Conservation (phyloP, 1,284 basidiomycete species). For the Schizophyllum commune region DNA sequence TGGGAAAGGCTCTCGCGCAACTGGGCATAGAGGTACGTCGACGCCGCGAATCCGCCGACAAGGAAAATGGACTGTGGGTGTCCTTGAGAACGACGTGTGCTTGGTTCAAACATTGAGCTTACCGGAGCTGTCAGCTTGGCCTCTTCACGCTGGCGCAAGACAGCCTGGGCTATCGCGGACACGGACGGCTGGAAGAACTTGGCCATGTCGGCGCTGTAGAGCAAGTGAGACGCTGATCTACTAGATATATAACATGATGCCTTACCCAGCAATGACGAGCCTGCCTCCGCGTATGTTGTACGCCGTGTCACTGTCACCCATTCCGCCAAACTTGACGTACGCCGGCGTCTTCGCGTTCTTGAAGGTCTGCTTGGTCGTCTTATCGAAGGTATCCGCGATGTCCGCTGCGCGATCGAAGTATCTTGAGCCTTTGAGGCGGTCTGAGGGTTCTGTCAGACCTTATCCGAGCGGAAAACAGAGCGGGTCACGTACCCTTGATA, state of each 20-base stretch:
- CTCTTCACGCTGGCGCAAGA: neutral
- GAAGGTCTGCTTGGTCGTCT: neutral
- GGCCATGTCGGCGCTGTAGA: neutral
- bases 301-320: neutral
- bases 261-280: slow-evolving; percentile 7
- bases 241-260: slow-evolving; percentile 23
- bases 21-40: slow-evolving; percentile 26
- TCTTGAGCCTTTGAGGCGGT: neutral
- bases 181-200: neutral
- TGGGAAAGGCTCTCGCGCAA: slow-evolving; percentile 25
- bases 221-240: neutral
- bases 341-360: neutral
- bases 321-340: neutral
- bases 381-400: neutral
- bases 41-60: slow-evolving; percentile 41
- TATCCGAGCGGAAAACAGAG: neutral
- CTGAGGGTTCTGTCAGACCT: neutral
- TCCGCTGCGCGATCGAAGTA: neutral
- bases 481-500: slow-evolving; percentile 25
- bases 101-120: neutral
- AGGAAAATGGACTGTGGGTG: slow-evolving; percentile 26
- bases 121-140: neutral
- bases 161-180: neutral
- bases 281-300: neutral
- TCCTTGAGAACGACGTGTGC: too few relatives aligned